Evolutionary conservation across 2,329 filamentous ascomycete species (phyloP), one percentile per base, ranked within the genome.

Genomic region (Cytospora piceicola): DNA sequence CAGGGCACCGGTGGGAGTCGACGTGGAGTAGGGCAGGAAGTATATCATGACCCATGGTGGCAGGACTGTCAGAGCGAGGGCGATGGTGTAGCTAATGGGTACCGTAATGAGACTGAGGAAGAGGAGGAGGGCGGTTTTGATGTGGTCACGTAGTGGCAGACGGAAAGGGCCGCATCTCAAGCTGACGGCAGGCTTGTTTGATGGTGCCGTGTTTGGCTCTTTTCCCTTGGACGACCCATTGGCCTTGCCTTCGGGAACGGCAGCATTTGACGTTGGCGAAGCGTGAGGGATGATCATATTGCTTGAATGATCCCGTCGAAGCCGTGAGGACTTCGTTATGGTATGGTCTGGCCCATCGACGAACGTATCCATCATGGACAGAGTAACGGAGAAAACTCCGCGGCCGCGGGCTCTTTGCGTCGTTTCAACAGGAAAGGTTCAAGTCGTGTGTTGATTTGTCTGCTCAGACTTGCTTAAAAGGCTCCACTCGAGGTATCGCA

Each of bases 91-190:
- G 46, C 63, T 68, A 4, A 63, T 1, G 15, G 66, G 66, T 0
- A 61, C 15, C 12, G 56, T 49, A 8, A 42, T 6, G 24, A 66
- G 24, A 20, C 66, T 66, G 29, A 66, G 42, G 42, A 17, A 14
- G 5, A 63, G 12, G 14, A 66, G 42, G 34, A 54, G 36, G 22
- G 55, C 54, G 27, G 63, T 68, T 15, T 63, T 68, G 63, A 63
- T 34, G 34, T 66, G 63, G 36, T 66, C 63, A 24, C 15, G 54
- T 9, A 55, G 15, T 4, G 53, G n/a, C 5, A 63, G 60, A 39
- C 52, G 32, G 15, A 55, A 42, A 12, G 58, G 52, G 22, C 17
- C 53, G 11, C 54, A 24, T 2, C 20, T n/a, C 29, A 15, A n/a
- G 6, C 17, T 36, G 46, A 49, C n/a, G 27, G 11, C 39, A 17